A percentile compares a stretch with the other conserved stretches of the same genome.
Conservation (phyloP, 176 grass and related monocot genomes). For the Eragrostis nindensis region DNA sequence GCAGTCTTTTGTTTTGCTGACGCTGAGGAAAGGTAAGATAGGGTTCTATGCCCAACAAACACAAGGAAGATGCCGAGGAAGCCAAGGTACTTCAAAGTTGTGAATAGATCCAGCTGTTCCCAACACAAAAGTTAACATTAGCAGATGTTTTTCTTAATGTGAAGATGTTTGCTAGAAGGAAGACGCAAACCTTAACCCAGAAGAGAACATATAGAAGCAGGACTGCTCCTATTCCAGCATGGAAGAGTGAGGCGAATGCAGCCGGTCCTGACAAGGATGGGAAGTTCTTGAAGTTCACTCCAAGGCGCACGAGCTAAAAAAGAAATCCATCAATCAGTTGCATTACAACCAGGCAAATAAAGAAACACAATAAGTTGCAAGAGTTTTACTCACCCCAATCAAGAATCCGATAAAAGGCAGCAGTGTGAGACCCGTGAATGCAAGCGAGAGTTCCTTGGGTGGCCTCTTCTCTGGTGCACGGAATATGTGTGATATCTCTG, state of each 20-base stretch:
- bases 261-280: constrained; percentile 64
- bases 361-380: background rate
- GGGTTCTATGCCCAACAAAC: constrained; percentile 80
- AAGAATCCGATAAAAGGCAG: constrained; percentile 81
- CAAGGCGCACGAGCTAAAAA: constrained; percentile 67
- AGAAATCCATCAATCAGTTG: background rate
- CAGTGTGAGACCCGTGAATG: constrained; percentile 65
- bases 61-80: constrained; percentile 68
- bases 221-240: constrained; percentile 77
- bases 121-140: constrained; percentile 28
- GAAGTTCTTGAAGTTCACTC: constrained; percentile 92
- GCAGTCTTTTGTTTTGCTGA: constrained; percentile 83
- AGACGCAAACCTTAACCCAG: constrained; percentile 79
- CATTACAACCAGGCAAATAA: background rate
- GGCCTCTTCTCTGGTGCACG: constrained; percentile 88
- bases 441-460: constrained; percentile 76
- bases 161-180: constrained; percentile 20
- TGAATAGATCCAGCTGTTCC: constrained; percentile 93
- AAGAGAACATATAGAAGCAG: constrained; percentile 92
- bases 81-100: constrained; percentile 79
- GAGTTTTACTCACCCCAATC: constrained; percentile 64
- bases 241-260: constrained; percentile 73
- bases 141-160: background rate
- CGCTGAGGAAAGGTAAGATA: constrained; percentile 62
- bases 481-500: constrained; percentile 94